Evolutionary conservation across 2,329 filamentous ascomycete species (phyloP).

Genomic region (Phialophora chinensis): DNA sequence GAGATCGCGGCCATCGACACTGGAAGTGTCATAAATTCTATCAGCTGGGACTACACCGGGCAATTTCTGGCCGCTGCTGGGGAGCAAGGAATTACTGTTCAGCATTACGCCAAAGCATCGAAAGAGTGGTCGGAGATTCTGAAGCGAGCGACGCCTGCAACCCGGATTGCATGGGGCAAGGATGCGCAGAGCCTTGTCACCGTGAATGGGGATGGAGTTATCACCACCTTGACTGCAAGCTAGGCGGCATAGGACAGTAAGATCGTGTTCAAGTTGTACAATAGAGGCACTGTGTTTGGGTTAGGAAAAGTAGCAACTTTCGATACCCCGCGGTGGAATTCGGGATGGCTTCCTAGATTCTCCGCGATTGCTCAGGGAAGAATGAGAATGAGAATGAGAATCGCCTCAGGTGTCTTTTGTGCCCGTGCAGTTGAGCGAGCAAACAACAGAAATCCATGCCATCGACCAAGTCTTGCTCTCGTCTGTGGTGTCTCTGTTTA

Average conservation of each 20-base stretch:
- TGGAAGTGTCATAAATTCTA: constrained; percentile 71
- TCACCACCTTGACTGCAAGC: constrained; percentile 55
- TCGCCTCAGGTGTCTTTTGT: not conserved
- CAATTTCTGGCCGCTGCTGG: constrained; percentile 88
- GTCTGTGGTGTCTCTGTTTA: not conserved
- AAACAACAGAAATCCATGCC: not conserved
- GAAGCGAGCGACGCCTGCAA: constrained; percentile 73
- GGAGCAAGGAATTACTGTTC: constrained; percentile 79
- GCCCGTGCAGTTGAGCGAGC: not conserved
- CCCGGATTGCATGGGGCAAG: constrained; percentile 77
- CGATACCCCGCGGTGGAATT: constrained; percentile 20
- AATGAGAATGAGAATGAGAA: not conserved
- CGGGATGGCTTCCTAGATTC: not conserved
- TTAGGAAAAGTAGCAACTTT: constrained; percentile 20
- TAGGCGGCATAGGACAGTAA: constrained; percentile 9
- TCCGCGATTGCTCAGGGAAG: not conserved
- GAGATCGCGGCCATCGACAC: constrained; percentile 85
- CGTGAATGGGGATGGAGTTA: constrained; percentile 74
- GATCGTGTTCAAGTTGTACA: constrained; percentile 7
- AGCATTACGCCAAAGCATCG: constrained; percentile 83
- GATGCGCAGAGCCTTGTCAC: constrained; percentile 76
- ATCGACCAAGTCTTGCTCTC: not conserved
- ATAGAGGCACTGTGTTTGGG: constrained; percentile 1
- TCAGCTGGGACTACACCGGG: constrained; percentile 93
- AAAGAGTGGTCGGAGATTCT: constrained; percentile 91